Evolutionary conservation across 1,284 basidiomycete species (phyloP).

Genomic region (Apiotrichum mycotoxinovorans): DNA sequence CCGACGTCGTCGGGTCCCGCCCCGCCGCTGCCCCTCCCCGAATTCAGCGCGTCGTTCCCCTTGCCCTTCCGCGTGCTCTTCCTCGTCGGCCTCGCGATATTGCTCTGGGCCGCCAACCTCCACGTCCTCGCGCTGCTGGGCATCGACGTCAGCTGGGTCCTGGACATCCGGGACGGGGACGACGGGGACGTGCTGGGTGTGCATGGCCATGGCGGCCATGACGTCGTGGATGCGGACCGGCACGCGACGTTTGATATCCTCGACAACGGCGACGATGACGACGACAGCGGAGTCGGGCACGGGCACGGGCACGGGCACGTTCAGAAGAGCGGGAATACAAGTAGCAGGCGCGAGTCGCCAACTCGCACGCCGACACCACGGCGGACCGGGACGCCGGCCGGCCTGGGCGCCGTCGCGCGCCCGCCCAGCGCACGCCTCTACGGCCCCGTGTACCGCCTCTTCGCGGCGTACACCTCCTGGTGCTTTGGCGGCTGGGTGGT

Average conservation of each 20-base stretch:
- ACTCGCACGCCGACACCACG: too few relatives aligned
- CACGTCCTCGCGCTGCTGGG: slow-evolving; percentile 72
- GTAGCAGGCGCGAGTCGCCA: too few relatives aligned
- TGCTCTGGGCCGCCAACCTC: slow-evolving; percentile 81
- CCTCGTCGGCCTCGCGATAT: slow-evolving; percentile 65
- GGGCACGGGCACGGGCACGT: neutral
- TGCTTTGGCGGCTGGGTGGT: slow-evolving; percentile 62
- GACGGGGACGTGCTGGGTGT: too few relatives aligned
- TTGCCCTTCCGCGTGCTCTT: slow-evolving; percentile 76
- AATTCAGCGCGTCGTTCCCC: slow-evolving; percentile 64
- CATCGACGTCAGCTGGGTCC: slow-evolving; percentile 65
- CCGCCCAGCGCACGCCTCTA: slow-evolving; percentile 50
- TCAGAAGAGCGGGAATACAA: too few relatives aligned
- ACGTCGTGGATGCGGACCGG: neutral
- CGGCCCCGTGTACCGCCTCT: slow-evolving; percentile 65
- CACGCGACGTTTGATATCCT: too few relatives aligned
- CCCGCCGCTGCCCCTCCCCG: slow-evolving; percentile 36
- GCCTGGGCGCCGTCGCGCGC: neutral
- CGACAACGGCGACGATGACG: neutral
- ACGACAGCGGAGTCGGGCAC: slow-evolving; percentile 1
- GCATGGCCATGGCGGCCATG: too few relatives aligned
- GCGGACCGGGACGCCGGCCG: neutral
- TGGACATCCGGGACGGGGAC: slow-evolving; percentile 50
- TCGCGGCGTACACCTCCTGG: slow-evolving; percentile 59
- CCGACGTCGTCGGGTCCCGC: slow-evolving; percentile 19